These are phyloP conservation scores for Ustilago cynodontis DNA, from an alignment of 1,284 basidiomycete species.

Conservation along the genomic window DNA sequence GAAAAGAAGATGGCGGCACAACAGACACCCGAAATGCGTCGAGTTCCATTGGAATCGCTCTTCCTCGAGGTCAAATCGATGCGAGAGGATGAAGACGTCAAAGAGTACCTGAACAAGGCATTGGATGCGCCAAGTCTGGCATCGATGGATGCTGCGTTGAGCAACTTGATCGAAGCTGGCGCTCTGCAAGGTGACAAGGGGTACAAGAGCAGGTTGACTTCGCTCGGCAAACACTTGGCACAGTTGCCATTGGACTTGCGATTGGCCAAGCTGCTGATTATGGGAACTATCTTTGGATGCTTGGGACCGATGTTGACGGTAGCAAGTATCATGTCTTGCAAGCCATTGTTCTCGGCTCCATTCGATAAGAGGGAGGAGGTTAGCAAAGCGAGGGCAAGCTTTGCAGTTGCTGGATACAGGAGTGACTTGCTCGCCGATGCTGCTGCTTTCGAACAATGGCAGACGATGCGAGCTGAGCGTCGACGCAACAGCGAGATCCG, in stretches of 20 bases:
- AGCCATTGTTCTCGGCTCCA: constrained; percentile 85
- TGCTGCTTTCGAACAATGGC: constrained; percentile 80
- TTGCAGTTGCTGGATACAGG: constrained; percentile 75
- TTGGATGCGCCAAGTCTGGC: constrained; percentile 84
- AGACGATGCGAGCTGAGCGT: constrained; percentile 74
- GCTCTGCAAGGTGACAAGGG: constrained; percentile 77
- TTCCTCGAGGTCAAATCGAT: constrained; percentile 86
- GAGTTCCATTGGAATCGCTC: constrained; percentile 88
- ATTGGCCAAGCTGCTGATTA: constrained; percentile 79
- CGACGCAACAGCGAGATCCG: constrained; percentile 74
- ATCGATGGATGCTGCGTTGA: constrained; percentile 84
- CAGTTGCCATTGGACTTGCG: constrained; percentile 89
- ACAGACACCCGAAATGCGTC: constrained; percentile 83
- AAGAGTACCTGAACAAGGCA: constrained; percentile 78
- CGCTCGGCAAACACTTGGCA: constrained; percentile 84
- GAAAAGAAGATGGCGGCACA: constrained; percentile 80
- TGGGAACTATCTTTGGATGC: constrained; percentile 66
- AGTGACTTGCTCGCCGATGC: constrained; percentile 89
- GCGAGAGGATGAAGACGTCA: constrained; percentile 82
- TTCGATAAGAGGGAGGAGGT: constrained; percentile 86
- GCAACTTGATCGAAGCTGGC: constrained; percentile 81
- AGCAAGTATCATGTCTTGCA: constrained; percentile 85
- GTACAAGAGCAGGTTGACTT: constrained; percentile 76
- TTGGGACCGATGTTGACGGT: constrained; percentile 66
- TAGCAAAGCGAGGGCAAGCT: constrained; percentile 71